Evolutionary conservation across 306 rosid species (phyloP), one percentile per base, ranked within the genome.

Genomic region (Rosa rugosa): DNA sequence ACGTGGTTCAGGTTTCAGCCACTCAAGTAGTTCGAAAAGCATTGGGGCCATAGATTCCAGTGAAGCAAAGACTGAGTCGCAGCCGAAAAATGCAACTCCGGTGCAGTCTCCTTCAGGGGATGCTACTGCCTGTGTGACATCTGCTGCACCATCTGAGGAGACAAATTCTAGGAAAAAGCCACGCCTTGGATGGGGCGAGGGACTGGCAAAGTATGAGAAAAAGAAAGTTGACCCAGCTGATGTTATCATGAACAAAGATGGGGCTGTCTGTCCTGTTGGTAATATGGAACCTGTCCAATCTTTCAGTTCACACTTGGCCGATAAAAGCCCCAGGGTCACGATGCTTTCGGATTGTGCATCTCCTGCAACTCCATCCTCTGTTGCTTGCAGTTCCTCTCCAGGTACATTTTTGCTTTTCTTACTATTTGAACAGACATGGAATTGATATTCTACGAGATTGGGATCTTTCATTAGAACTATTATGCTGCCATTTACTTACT

Each of bases 181-280:
- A 8, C 89, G 99, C 80, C 87, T 96, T 73, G 89, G 89, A 53
- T 96, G 99, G 99, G 99, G 99, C 2, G 99, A 96, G 80, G 99
- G 99, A 22, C 87, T 96, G 69, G 98, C 99, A 17, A 96, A 93
- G 91, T 96, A 90, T 66, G 99, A 96, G 92, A 96, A 91, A 81
- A 88, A 93, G 84, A 93, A 87, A 83, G 90, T 92, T n/a, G 99
- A 92, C 45, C 94, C 73, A 23, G 97, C 98, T 75, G 98, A 91
- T 75, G 78, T 75, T n/a, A 72, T 71, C 44, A 71, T 84, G 62
- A 81, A 77, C 75, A 96, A 89, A 79, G 93, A 91, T 77, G 94
- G 78, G 34, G 79, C 81, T 78, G 77, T 80, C 65, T 60, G 86
- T 84, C 80, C 87, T 56, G 68, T 45, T 66, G 72, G 90, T 47